Evolutionary conservation across 768 basidiomycete genomes (phyloP).

Genomic region (Nevesoporus exiguus): DNA sequence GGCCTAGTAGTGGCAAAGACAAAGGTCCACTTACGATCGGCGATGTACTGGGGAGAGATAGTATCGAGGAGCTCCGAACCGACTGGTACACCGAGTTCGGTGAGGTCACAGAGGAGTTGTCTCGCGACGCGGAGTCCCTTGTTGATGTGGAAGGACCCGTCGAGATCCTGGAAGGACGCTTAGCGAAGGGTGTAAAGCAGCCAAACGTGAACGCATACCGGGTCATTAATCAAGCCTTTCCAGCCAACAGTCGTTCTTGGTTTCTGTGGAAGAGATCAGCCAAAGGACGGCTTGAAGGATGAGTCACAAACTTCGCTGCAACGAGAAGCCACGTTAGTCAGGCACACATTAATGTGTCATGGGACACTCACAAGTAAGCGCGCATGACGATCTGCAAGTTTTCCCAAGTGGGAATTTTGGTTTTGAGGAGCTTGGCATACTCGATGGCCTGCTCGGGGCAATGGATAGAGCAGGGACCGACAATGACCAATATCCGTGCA

Average conservation of each 20-base stretch:
- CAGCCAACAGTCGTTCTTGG: slow-evolving; percentile 96
- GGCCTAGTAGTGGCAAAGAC: neutral
- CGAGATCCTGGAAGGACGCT: slow-evolving; percentile 54
- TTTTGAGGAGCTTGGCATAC: slow-evolving; percentile 72
- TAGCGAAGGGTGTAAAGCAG: neutral
- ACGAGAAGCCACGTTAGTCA: slow-evolving; percentile 34
- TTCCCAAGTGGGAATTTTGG: slow-evolving; percentile 60
- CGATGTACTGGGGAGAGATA: slow-evolving; percentile 78
- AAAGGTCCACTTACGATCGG: slow-evolving; percentile 53
- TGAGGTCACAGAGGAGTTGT: slow-evolving; percentile 88
- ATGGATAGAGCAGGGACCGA: slow-evolving; percentile 97
- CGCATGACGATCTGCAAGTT: slow-evolving; percentile 94
- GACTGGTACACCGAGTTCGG: slow-evolving; percentile 84
- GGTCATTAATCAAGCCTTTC: slow-evolving; percentile 96
- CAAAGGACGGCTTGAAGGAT: neutral
- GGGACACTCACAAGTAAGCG: slow-evolving; percentile 83
- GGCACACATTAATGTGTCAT: neutral
- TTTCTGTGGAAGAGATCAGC: slow-evolving; percentile 52
- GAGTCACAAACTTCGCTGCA: slow-evolving; percentile 37
- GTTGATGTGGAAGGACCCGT: slow-evolving; percentile 94
- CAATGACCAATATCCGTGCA: slow-evolving; percentile 82
- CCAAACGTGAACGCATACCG: slow-evolving; percentile 31
- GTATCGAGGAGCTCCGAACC: slow-evolving; percentile 92
- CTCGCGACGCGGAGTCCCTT: slow-evolving; percentile 89
- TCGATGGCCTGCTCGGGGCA: slow-evolving; percentile 80